Evolutionary conservation across 192 early-diverging fungal species (phyloP), one percentile per base, ranked within the genome.

Genomic region (Lunasporangiospora selenospora): DNA sequence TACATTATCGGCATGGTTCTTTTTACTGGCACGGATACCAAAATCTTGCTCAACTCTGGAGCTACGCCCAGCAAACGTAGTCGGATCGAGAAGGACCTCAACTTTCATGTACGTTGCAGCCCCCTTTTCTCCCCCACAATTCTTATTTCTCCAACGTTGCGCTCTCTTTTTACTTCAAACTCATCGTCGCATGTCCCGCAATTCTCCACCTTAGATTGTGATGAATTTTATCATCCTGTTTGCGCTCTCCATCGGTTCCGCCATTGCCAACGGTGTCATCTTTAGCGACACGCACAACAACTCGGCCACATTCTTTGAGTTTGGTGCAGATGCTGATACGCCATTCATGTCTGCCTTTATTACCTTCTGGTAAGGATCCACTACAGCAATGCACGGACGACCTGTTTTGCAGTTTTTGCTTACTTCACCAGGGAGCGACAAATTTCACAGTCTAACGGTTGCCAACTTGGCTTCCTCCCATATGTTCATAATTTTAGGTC

Each of bases 41-140:
- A 97, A 65, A 95, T 97, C 55, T 89, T 91, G 75, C 81, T 94
- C 18, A 97, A 97, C 77, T 88, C 94, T 26, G 94, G 95, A 13
- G 85, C 87, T 33, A 93, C 95, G 6, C 95, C 95, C 6, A 89
- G 83, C 43, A 98, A 98, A 70, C 88, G 95, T 50, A 93, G 91
- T 54, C 81, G 85, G 45, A 89, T 95, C 53, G 95, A 98, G 58
- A 88, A 85, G 40, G 75, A 82, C 54, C 93, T 96, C 92, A 97
- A 98, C 67, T 66, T 75, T 10, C 86, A 91, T n/a, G n/a, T n/a
- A n/a, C n/a, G n/a, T n/a, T n/a, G n/a, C n/a, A n/a, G n/a, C n/a
- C n/a, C n/a, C n/a, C n/a, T n/a, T n/a, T n/a, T n/a, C n/a, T n/a
- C n/a, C n/a, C n/a, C n/a, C n/a, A n/a, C n/a, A n/a, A n/a, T n/a